Conservation (phyloP, 768 basidiomycete species). For the Lactifluus volemus region DNA sequence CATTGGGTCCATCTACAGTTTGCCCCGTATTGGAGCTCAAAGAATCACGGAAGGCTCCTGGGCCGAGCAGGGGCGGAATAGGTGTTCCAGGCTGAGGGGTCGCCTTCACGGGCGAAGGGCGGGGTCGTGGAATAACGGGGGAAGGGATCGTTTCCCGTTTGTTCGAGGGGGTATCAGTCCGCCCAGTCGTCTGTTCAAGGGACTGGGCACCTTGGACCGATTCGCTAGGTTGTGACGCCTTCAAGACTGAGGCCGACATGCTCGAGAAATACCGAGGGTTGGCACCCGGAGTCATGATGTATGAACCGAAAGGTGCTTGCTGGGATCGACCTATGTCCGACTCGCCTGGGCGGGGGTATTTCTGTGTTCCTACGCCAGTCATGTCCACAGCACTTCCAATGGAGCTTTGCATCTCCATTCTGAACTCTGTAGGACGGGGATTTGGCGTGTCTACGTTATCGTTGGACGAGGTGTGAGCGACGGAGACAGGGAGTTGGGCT, state of each 20-base stretch:
- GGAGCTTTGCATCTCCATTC: constrained; percentile 39
- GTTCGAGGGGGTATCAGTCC: neutral
- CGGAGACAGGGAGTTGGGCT: constrained; percentile 53
- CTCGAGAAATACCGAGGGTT: constrained; percentile 10
- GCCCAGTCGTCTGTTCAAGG: neutral
- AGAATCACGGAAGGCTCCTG: constrained; percentile 60
- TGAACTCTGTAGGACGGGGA: constrained; percentile 17
- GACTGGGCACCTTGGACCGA: neutral
- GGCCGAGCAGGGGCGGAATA: constrained; percentile 41
- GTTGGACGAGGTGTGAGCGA: constrained; percentile 26
- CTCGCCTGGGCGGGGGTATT: constrained; percentile 17
- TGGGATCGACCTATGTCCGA: constrained; percentile 22
- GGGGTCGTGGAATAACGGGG: neutral
- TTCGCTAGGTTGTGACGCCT: neutral
- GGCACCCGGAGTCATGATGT: neutral
- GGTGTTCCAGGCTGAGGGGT: constrained; percentile 22
- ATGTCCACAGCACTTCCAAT: constrained; percentile 48
- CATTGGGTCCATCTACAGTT: constrained; percentile 45
- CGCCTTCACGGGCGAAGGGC: constrained; percentile 17
- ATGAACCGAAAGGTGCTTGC: constrained; percentile 8
- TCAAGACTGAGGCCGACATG: constrained; percentile 1
- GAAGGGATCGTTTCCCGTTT: neutral
- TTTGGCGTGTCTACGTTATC: constrained; percentile 22
- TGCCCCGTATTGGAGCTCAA: constrained; percentile 42
- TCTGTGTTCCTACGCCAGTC: constrained; percentile 51